Conservation (phyloP, 352 stramenopile species). For the Pythium scleroteichum region DNA sequence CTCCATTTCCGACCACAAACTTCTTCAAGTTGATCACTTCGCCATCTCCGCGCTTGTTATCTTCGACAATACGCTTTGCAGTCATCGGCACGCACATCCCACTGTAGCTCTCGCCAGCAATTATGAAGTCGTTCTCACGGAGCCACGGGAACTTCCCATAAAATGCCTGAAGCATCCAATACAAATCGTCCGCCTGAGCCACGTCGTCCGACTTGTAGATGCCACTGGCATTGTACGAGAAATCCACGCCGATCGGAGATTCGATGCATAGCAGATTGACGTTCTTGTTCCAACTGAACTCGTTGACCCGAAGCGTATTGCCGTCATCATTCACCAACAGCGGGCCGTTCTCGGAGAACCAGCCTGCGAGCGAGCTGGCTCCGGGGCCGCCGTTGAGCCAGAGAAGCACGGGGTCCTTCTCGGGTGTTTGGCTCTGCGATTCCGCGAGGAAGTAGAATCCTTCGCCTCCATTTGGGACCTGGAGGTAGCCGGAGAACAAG, state of each 20-base stretch:
- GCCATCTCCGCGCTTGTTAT: too few relatives aligned
- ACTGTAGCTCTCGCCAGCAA: too few relatives aligned
- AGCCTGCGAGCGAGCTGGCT: slow-evolving; percentile 30
- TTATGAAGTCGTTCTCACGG: too few relatives aligned
- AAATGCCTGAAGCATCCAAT: slow-evolving; percentile 48
- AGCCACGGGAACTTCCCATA: too few relatives aligned
- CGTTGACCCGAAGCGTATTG: too few relatives aligned
- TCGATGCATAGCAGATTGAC: slow-evolving; percentile 57
- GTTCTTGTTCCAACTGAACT: neutral
- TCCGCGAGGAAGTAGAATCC: slow-evolving; percentile 32
- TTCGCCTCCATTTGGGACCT: too few relatives aligned
- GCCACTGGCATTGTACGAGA: slow-evolving; percentile 54
- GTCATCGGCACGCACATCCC: neutral
- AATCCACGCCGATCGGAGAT: slow-evolving; percentile 55
- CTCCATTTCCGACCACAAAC: too few relatives aligned
- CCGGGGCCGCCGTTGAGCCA: slow-evolving; percentile 69
- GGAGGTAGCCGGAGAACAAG: too few relatives aligned
- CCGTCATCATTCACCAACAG: too few relatives aligned
- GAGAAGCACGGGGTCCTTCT: slow-evolving; percentile 48
- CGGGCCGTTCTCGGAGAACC: too few relatives aligned
- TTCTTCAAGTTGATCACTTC: too few relatives aligned
- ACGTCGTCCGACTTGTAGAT: slow-evolving; percentile 74
- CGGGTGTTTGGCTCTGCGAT: slow-evolving; percentile 39
- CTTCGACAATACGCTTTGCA: too few relatives aligned
- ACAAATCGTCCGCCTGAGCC: slow-evolving; percentile 67